Evolutionary conservation across 306 rosid genomes (phyloP), one percentile per base, ranked within the genome.

Genomic region (Inga oerstediana): DNA sequence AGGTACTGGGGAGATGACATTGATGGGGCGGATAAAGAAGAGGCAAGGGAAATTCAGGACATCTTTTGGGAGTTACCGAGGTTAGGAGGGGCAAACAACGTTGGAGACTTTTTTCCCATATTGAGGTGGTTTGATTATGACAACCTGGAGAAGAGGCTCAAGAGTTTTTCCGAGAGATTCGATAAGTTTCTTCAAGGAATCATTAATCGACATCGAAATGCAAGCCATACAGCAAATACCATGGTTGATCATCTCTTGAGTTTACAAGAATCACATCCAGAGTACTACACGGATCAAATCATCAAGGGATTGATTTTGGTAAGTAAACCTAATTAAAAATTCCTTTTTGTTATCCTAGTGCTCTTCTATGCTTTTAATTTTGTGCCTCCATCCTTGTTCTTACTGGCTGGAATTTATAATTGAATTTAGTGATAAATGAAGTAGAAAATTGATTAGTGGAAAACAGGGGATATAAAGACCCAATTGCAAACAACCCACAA

Each of bases 301-400:
- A 88, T 88, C 76, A 88, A 88, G 32, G 90, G 88, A 6, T 32
- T 76, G 27, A 52, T 82, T 24, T 22, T 59, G 85, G 90, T 88
- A 11, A 62, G 79, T 56, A 49, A 7, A 14, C 8, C 45, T 32
- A 34, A 2, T 35, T 34, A 15, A 7, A 15, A 7, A 6, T 32
- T 7, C 16, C 35, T 4, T 35, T 17, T 34, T 67, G 10, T 16
- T 17, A 7, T 3, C 5, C 49, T 45, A 45, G 13, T 45, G 13
- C 3, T 45, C 8, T 39, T 8, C 43, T 39, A 39, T 39, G 8
- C 43, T 39, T 39, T 39, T 39, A 39, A 39, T 39, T 0, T 39
- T 39, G 43, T 39, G 43, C 43, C 7, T 39, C 43, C 43, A 45
- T 8, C 3, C 49, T 8, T 45, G 49, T 45, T 8, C 12, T 3